phyloP scores from a whole-genome alignment of 352 stramenopile genomes.

The Pythium apleroticum region DNA sequence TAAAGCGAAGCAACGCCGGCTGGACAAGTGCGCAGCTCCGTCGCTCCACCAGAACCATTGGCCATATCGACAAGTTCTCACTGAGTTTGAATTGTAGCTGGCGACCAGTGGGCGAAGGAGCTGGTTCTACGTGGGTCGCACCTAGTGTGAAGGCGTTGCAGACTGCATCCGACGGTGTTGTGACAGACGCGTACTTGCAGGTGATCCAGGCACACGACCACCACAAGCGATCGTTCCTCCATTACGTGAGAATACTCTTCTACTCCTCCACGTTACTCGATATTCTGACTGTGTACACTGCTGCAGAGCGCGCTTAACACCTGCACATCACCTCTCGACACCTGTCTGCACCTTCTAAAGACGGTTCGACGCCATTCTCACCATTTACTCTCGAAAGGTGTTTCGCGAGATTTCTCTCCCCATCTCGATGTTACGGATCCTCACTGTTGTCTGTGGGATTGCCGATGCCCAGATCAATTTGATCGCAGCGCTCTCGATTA shows the following conservation, averaged over 20 bases:
- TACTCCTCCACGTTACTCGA: no score
- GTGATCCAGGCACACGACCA: slow-evolving; percentile 39
- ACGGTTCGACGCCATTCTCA: slow-evolving; percentile 1
- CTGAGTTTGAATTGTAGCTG: background rate
- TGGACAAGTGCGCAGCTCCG: slow-evolving; percentile 6
- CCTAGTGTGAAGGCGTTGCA: slow-evolving; percentile 49
- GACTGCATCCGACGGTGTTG: slow-evolving; percentile 19
- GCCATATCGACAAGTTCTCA: background rate
- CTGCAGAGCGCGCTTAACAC: slow-evolving; percentile 12
- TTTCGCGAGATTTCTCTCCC: background rate
- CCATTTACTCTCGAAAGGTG: slow-evolving; percentile 12
- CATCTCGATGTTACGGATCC: no score
- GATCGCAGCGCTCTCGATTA: slow-evolving; percentile 51
- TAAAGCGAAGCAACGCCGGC: slow-evolving; percentile 11
- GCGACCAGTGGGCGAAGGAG: slow-evolving; percentile 8
- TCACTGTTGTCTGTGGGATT: no score
- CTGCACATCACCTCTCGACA: background rate
- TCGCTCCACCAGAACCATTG: background rate
- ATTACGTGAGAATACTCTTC: slow-evolving; percentile 40
- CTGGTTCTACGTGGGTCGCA: slow-evolving; percentile 28
- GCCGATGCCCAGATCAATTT: slow-evolving; percentile 33
- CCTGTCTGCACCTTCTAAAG: background rate
- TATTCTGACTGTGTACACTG: background rate
- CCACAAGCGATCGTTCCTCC: slow-evolving; percentile 45
- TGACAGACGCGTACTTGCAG: slow-evolving; percentile 32